phyloP scores from a whole-genome alignment of 441 rosid genomes.

The Syzygium syzygioides region DNA sequence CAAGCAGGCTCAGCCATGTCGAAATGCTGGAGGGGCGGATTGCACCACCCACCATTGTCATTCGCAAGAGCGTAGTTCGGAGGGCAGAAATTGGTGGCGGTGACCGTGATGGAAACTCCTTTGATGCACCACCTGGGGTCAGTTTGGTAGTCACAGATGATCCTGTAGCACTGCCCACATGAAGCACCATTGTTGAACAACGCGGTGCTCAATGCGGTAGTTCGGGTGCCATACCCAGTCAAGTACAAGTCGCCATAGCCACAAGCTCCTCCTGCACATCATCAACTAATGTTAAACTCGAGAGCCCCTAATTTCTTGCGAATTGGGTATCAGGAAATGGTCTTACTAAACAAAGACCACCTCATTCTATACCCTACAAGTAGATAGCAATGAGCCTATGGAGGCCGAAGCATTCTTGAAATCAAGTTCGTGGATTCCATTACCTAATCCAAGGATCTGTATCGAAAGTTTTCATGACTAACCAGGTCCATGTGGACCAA shows the following conservation, averaged over 20 bases:
- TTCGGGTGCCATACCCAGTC: constrained; percentile 56
- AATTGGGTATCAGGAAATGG: not conserved
- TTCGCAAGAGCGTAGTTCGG: constrained; percentile 53
- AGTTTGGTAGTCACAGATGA: constrained; percentile 47
- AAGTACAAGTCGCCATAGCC: constrained; percentile 62
- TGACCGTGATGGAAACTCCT: constrained; percentile 49
- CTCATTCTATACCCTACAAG: not conserved
- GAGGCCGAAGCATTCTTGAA: not conserved
- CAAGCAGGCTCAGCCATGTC: constrained; percentile 78
- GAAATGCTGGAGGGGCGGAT: constrained; percentile 69
- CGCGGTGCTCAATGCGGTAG: constrained; percentile 71
- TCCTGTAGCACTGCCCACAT: constrained; percentile 60
- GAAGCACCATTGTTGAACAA: constrained; percentile 63
- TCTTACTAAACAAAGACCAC: not conserved
- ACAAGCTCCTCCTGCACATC: constrained; percentile 60
- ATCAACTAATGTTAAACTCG: not conserved
- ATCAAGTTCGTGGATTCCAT: not conserved
- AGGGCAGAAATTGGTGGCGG: constrained; percentile 75
- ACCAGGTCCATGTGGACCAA: not conserved
- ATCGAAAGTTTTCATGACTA: not conserved
- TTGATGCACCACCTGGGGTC: constrained; percentile 55
- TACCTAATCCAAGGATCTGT: not conserved
- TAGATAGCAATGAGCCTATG: not conserved
- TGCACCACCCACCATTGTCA: constrained; percentile 74
- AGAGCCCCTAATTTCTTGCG: not conserved